Conservation (phyloP, 352 stramenopile genomes). For the Saprolegnia parasitica region DNA sequence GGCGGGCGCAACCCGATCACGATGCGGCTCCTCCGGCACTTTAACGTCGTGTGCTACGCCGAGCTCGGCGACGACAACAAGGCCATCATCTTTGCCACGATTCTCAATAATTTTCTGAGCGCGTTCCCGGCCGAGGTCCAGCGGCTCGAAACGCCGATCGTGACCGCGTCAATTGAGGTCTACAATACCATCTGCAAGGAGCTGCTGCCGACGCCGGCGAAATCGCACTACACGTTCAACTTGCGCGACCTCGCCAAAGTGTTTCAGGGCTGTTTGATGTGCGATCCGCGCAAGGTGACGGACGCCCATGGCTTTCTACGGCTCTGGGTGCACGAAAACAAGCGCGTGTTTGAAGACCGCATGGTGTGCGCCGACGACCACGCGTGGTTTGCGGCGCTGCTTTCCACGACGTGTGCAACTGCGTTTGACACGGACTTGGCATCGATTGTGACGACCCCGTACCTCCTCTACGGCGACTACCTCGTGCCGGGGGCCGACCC, state of each 20-base stretch:
- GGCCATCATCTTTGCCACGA: constrained; percentile 89
- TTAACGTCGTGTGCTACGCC: constrained; percentile 91
- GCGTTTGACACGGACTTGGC: constrained; percentile 80
- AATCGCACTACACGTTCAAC: constrained; percentile 96
- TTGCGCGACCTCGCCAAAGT: constrained; percentile 92
- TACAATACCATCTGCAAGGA: constrained; percentile 89
- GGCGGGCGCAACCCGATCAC: constrained; percentile 91
- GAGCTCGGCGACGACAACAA: constrained; percentile 88
- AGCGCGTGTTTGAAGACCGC: constrained; percentile 92
- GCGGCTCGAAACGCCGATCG: constrained; percentile 57
- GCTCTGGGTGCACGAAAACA: constrained; percentile 91
- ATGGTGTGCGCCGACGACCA: constrained; percentile 90
- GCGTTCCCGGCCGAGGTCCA: constrained; percentile 49
- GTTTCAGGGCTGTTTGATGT: constrained; percentile 89
- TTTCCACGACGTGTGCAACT: constrained; percentile 57
- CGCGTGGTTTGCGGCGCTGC: constrained; percentile 82
- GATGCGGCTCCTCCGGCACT: constrained; percentile 86
- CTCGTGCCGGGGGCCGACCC: constrained; percentile 74
- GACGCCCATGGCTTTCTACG: constrained; percentile 66
- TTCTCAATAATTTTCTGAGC: constrained; percentile 83
- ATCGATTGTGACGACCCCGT: constrained; percentile 68
- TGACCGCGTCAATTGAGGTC: constrained; percentile 82
- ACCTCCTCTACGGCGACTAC: constrained; percentile 77
- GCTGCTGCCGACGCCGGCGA: constrained; percentile 89
- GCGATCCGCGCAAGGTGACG: constrained; percentile 63